Evolutionary conservation across 768 basidiomycete species (phyloP), one percentile per base, ranked within the genome.

Genomic region (Pholiota microspora): DNA sequence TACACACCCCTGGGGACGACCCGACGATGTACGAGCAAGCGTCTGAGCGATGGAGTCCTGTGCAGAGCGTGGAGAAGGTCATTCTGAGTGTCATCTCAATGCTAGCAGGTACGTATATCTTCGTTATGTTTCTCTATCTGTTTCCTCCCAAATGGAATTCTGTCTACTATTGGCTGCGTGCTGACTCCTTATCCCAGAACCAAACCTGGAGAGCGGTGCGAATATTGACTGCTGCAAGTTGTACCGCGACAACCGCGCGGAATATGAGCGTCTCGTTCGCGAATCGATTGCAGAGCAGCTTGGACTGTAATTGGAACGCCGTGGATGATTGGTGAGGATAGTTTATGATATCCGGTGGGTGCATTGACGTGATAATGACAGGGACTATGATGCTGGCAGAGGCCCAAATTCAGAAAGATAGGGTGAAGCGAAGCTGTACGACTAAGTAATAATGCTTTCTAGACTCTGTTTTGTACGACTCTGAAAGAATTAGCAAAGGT

Each of bases 211-310:
- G 72, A 94, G 91, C 56, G 94, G 94, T 16, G 97, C 97, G 49
- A 98, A 97, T 73, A 90, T 99, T 58, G 88, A 96, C 73, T 96
- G 94, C 66, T 95, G 94, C 78, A 98, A 98, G 73, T 75, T 98
- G 53, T 98, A 96, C 69, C 82, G 96, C 56, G 95, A 97, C 59
- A 86, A 97, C 68, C 83, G 80, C 55, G 72, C 77, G 60, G 92
- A 98, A 70, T 98, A 97, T 69, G 95, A 97, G 69, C 80, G 90
- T 59, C 75, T 84, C 36, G 94, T 98, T 31, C 77, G 89, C 61
- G 82, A 84, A 66, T 88, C 89, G 49, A 90, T 98, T 62, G 84
- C 77, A 63, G 85, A 91, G 63, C 93, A 96, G 69, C 76, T 98
- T 62, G 95, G 91, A 21, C 71, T 92, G 54, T 91, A 23, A 48